Evolutionary conservation across 2,329 filamentous ascomycete species (phyloP).

Genomic region (Talaromyces sp.): DNA sequence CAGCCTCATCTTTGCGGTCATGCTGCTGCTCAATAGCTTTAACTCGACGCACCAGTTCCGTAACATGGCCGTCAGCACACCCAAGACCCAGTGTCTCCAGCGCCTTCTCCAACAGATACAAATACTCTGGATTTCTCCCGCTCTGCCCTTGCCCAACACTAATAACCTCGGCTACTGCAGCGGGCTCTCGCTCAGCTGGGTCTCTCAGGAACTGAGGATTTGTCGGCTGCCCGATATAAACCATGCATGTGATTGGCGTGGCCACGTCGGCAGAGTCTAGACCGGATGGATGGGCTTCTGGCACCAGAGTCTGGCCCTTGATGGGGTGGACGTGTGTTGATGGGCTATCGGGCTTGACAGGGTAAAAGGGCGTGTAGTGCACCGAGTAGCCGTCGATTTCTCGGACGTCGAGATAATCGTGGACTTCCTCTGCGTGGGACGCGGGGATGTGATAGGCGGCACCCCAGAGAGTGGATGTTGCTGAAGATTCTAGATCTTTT

Average conservation of each 20-base stretch:
- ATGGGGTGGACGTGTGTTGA: conserved; percentile 4
- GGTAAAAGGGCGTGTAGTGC: conserved; percentile 80
- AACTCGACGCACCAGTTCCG: conserved; percentile 70
- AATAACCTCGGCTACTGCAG: conserved; percentile 75
- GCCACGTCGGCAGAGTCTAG: conserved; percentile 1
- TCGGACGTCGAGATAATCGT: conserved; percentile 85
- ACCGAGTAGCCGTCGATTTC: conserved; percentile 98
- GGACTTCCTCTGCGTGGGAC: conserved; percentile 69
- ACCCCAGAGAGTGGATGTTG: conserved; percentile 67
- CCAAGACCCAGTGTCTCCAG: conserved; percentile 66
- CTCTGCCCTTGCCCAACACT: conserved; percentile 70
- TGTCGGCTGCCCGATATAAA: conserved; percentile 89
- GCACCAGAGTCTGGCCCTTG: not conserved
- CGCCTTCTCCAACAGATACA: conserved; percentile 71
- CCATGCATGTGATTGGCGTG: conserved; percentile 53
- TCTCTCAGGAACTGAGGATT: conserved; percentile 78
- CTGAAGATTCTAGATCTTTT: conserved; percentile 25
- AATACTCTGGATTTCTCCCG: conserved; percentile 84
- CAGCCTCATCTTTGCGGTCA: conserved; percentile 16
- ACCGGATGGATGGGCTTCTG: not conserved
- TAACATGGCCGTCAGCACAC: conserved; percentile 77
- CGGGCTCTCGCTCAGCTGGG: conserved; percentile 60
- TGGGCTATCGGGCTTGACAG: conserved; percentile 33
- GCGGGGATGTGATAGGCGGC: conserved; percentile 80
- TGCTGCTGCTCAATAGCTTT: conserved; percentile 51